Conservation (phyloP, 176 grass and related monocot species). For the Triticum urartu region DNA sequence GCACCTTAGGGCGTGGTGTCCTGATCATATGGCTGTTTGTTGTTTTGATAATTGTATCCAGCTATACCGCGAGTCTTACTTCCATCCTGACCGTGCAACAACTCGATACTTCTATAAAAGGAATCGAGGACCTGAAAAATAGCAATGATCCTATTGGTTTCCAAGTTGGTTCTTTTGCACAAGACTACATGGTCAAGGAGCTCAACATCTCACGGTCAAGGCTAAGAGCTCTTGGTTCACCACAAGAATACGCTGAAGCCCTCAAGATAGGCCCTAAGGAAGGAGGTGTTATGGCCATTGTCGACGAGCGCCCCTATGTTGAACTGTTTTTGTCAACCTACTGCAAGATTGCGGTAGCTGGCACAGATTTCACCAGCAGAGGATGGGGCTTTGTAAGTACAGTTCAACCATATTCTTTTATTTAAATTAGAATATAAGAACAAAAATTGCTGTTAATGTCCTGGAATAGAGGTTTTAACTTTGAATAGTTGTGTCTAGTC, state of each 20-base stretch:
- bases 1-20: slow-evolving; percentile 71
- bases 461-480: background rate
- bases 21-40: slow-evolving; percentile 97
- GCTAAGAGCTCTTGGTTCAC: slow-evolving; percentile 65
- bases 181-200: slow-evolving; percentile 90
- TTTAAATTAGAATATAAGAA: slow-evolving; percentile 5
- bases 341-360: slow-evolving; percentile 72
- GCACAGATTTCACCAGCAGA: slow-evolving; percentile 81
- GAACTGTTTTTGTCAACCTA: slow-evolving; percentile 67
- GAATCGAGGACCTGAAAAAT: slow-evolving; percentile 66
- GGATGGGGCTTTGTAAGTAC: slow-evolving; percentile 99
- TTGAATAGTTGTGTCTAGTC: background rate
- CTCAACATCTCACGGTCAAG: slow-evolving; percentile 68
- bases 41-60: slow-evolving; percentile 94
- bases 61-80: slow-evolving; percentile 96
- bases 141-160: slow-evolving; percentile 73
- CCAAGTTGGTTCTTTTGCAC: slow-evolving; percentile 82
- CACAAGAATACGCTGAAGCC: slow-evolving; percentile 60
- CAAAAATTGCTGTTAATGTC: background rate
- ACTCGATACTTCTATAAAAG: slow-evolving; percentile 77
- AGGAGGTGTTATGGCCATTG: slow-evolving; percentile 81
- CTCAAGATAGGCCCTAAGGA: slow-evolving; percentile 69
- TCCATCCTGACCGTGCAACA: slow-evolving; percentile 96
- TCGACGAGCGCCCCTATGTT: slow-evolving; percentile 81
- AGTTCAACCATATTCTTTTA: background rate